A percentile compares a stretch with the other conserved stretches of the same genome.
Conservation (phyloP, 306 rosid genomes). For the Cicer cuneatum region DNA sequence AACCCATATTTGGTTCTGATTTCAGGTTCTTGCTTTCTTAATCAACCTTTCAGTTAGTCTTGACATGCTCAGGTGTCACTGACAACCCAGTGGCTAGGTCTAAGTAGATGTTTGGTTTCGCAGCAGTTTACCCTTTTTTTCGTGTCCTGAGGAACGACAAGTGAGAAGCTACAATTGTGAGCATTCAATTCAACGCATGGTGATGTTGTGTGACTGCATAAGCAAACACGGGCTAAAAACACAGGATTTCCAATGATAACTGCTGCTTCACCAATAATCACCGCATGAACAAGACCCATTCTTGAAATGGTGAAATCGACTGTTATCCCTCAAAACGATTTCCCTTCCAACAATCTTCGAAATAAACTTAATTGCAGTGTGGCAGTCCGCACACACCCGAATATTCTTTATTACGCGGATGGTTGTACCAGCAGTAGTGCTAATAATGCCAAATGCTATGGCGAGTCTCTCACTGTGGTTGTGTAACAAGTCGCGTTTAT, state of each 20-base stretch:
- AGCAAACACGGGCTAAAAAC: background rate
- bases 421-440: constrained; percentile 75
- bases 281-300: constrained; percentile 72
- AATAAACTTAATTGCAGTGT: constrained; percentile 73
- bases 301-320: constrained; percentile 87
- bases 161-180: background rate
- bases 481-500: constrained; percentile 59
- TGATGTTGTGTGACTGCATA: background rate
- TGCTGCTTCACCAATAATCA: constrained; percentile 65
- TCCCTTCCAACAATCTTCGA: constrained; percentile 81
- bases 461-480: constrained; percentile 92
- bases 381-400: constrained; percentile 79
- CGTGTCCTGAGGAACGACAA: background rate
- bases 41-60: constrained; percentile 21
- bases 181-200: background rate
- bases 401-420: constrained; percentile 82
- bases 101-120: background rate
- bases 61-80: background rate
- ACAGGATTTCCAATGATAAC: background rate
- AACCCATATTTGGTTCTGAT: constrained; percentile 4
- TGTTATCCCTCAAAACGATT: constrained; percentile 81
- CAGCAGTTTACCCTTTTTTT: background rate
- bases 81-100: constrained; percentile 2
- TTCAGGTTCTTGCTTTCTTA: constrained; percentile 18
- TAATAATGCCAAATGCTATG: constrained; percentile 81